A percentile compares a stretch with the other conserved stretches of the same genome.
Conservation (phyloP, 2,329 filamentous ascomycete genomes). For the Fusarium agapanthi region DNA sequence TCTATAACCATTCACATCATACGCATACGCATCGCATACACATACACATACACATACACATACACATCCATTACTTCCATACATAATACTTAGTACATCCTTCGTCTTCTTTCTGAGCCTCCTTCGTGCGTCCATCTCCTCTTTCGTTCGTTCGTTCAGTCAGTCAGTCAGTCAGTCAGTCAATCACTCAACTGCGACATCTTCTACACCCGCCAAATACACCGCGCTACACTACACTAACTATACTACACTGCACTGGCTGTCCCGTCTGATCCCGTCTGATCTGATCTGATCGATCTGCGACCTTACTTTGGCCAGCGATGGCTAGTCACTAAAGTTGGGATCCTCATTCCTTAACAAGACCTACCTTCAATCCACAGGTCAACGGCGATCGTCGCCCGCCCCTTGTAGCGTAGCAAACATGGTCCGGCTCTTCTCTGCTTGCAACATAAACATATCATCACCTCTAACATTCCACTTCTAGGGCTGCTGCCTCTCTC, state of each 20-base stretch:
- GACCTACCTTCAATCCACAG: constrained; percentile 18
- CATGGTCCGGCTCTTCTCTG: constrained; percentile 28
- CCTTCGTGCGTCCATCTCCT: constrained; percentile 10
- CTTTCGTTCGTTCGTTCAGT: neutral
- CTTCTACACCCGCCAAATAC: neutral
- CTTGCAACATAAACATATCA: neutral
- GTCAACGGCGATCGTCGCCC: constrained; percentile 12
- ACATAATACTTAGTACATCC: constrained; percentile 6
- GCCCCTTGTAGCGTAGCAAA: constrained; percentile 16
- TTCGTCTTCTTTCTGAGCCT: constrained; percentile 13
- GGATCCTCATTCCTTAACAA: constrained; percentile 27
- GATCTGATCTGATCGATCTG: neutral
- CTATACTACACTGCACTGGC: neutral
- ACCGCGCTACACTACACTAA: no score
- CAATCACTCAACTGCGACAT: neutral
- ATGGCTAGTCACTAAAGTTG: constrained; percentile 36
- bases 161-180: neutral
- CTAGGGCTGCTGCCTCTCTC: constrained; percentile 67
- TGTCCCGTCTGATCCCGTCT: neutral
- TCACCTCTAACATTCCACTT: constrained; percentile 27
- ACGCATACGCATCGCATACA: neutral
- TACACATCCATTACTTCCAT: neutral
- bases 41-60: neutral
- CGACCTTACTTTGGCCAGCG: constrained; percentile 23
- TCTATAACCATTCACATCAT: neutral